These are phyloP conservation scores for Agrostemma githago DNA, from an alignment of 148 eudicot genomes.

Conservation along the genomic window DNA sequence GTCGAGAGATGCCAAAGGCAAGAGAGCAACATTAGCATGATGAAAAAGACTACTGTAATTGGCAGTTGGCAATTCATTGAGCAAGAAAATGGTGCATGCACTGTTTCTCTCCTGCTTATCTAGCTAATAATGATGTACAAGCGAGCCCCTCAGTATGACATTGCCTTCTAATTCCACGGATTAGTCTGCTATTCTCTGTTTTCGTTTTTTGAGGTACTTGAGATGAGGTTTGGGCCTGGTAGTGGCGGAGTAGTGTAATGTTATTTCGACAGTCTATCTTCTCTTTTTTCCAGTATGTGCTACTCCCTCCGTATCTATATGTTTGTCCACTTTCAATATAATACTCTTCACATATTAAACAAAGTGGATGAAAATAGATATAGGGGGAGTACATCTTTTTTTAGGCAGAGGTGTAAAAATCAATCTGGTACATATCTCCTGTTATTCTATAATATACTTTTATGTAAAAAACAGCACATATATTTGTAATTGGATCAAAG, in stretches of 20 bases:
- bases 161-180: background rate
- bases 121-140: no score
- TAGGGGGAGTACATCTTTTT: no score
- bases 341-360: no score
- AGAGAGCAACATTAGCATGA: conserved; percentile 80
- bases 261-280: background rate
- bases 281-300: background rate
- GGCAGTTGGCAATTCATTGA: background rate
- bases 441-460: no score
- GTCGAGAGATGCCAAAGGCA: conserved; percentile 92
- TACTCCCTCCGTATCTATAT: no score
- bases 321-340: no score
- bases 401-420: no score
- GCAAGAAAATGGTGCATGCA: no score
- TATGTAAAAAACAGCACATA: no score
- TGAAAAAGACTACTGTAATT: background rate
- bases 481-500: no score
- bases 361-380: no score
- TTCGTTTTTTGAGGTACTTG: background rate
- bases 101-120: background rate
- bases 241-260: background rate
- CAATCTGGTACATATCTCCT: no score
- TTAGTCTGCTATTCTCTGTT: background rate
- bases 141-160: background rate
- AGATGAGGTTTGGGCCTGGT: background rate